Percentiles rank a stretch among this genome's conserved stretches.
phyloP scores from a whole-genome alignment of 208 protist species.

The Porcisia deanei region DNA sequence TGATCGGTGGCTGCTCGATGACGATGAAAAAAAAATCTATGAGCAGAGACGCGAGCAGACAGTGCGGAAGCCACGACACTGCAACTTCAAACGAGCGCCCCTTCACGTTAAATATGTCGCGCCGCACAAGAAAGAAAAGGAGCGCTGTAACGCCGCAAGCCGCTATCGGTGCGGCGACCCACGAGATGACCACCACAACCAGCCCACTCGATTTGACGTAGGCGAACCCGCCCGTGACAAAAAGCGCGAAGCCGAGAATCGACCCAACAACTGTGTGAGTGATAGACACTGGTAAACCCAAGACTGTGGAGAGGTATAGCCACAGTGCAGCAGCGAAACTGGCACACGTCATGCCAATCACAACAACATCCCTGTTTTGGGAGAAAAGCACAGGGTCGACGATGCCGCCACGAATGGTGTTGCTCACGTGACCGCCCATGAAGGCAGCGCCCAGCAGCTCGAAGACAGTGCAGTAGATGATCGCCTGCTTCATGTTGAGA shows the following conservation, averaged over 20 bases:
- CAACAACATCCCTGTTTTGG: constrained; percentile 59
- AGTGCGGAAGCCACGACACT: constrained; percentile 65
- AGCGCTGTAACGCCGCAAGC: constrained; percentile 58
- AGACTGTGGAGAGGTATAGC: constrained; percentile 82
- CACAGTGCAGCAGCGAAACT: constrained; percentile 68
- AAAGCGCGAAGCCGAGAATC: constrained; percentile 75
- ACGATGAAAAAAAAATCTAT: constrained; percentile 75
- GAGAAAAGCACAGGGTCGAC: constrained; percentile 67
- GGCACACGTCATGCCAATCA: constrained; percentile 81
- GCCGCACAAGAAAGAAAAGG: constrained; percentile 63
- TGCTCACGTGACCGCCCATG: constrained; percentile 84
- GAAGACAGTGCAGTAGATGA: constrained; percentile 82
- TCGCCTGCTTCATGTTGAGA: constrained; percentile 77
- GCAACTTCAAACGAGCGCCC: constrained; percentile 64
- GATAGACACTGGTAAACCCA: constrained; percentile 82
- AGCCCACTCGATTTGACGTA: constrained; percentile 57
- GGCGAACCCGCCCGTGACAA: constrained; percentile 48
- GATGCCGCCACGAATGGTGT: constrained; percentile 75
- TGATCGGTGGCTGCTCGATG: constrained; percentile 75
- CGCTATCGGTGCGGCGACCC: constrained; percentile 68
- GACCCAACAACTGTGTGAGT: constrained; percentile 85
- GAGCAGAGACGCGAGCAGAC: constrained; percentile 60
- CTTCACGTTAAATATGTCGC: constrained; percentile 63
- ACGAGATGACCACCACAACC: constrained; percentile 71
- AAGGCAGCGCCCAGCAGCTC: constrained; percentile 82